Evolutionary conservation across 2,329 filamentous ascomycete species (phyloP), one percentile per base, ranked within the genome.

Genomic region (Falciphora oryzae): DNA sequence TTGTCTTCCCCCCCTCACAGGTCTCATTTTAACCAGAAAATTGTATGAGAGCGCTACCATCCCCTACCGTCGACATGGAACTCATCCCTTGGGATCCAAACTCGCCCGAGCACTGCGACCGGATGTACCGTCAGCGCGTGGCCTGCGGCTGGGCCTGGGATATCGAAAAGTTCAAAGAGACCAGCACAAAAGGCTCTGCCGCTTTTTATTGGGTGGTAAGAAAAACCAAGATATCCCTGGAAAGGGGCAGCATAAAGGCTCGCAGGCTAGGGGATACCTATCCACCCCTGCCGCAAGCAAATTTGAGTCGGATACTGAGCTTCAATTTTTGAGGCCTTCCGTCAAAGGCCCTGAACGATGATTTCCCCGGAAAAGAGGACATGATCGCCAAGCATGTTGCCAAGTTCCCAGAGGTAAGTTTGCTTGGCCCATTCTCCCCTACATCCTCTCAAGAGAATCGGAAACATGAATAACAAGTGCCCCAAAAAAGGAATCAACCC

Each of bases 341-440:
- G 35, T 50, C 22, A 10, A 60, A 76, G 75, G 68, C 71, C 61
- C 66, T 78, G 25, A 67, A 70, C n/a, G 72, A 76, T 57, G 67
- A 69, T 25, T 22, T 74, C 27, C 67, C 70, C 10, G 70, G 71
- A 57, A 67, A 69, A 28, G 70, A 74, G n/a, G 65, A 69, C 60
- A 63, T 75, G 28, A 63, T 78, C 22, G 65, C 70, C 31, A 66
- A 67, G 63, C 75, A 77, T 65, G 58, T 71, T 29, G 66, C 69
- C 35, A 65, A 66, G 28, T 63, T 59, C 28, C 62, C 62, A 44
- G 58, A 63, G 27, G 62, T 58, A 58, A 25, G 53, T 59, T 27
- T 14, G 59, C 74, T 72, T 64, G 72, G 74, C 2, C 7, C 28
- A 57, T 25, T 28, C 57, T 58, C 14, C 25, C 11, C 8, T 58